Percentiles rank a stretch among this genome's conserved stretches.
These are phyloP conservation scores for Rhizopogon vinicolor DNA, from an alignment of 768 basidiomycete species.

Conservation along the genomic window DNA sequence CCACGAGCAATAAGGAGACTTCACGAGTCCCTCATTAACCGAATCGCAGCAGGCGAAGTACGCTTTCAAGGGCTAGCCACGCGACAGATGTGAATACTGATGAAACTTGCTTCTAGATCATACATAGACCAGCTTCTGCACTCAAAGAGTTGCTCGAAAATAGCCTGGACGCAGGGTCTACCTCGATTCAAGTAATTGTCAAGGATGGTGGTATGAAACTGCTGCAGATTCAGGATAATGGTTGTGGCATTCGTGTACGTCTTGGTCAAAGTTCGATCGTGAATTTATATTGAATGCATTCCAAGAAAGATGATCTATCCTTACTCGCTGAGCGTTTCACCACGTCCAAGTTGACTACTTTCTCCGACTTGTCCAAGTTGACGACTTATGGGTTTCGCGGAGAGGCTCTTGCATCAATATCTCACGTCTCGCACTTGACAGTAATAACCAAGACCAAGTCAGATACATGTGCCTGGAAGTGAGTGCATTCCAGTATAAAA, in stretches of 20 bases:
- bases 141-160: conserved; percentile 97
- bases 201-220: conserved; percentile 97
- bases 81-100: not conserved
- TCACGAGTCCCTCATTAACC: conserved; percentile 81
- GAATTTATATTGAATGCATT: not conserved
- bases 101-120: conserved; percentile 50
- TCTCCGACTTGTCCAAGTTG: conserved; percentile 80
- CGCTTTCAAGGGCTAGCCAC: not conserved
- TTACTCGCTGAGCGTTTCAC: conserved; percentile 94
- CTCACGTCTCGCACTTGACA: conserved; percentile 85
- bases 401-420: conserved; percentile 94
- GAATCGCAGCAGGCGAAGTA: conserved; percentile 82
- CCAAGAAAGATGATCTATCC: conserved; percentile 80
- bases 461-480: conserved; percentile 93
- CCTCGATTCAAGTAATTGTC: conserved; percentile 78
- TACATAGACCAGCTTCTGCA: conserved; percentile 88
- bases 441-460: conserved; percentile 87
- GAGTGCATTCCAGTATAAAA: conserved; percentile 26
- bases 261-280: not conserved
- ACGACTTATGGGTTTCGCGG: conserved; percentile 96
- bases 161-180: conserved; percentile 88
- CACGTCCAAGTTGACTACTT: conserved; percentile 86
- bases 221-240: conserved; percentile 95
- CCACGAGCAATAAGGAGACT: conserved; percentile 72
- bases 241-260: conserved; percentile 86